Percentiles rank a stretch among this genome's conserved stretches.
Conservation (phyloP, 257 asterid genomes). For the Penstemon newberryi region DNA sequence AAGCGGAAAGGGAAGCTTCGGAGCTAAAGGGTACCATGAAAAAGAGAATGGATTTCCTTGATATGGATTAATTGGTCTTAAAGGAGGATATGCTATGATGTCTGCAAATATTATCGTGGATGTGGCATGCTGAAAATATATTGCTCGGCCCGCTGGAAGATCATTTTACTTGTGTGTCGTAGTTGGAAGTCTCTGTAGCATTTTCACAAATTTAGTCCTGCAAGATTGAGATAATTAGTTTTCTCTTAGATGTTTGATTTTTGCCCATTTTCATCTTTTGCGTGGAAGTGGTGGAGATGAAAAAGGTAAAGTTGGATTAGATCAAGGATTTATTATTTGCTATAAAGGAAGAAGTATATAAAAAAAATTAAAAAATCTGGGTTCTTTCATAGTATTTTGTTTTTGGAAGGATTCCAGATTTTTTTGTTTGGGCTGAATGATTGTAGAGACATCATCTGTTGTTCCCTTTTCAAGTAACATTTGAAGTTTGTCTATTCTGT, state of each 20-base stretch:
- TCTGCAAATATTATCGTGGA: constrained; percentile 40
- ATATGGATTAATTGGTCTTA: constrained; percentile 59
- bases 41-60: constrained; percentile 95
- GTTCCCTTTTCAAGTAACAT: neutral
- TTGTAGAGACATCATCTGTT: constrained; percentile 18
- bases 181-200: neutral
- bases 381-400: constrained; percentile 36
- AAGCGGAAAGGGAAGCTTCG: constrained; percentile 81
- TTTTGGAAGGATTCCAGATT: constrained; percentile 27
- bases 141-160: constrained; percentile 6
- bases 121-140: constrained; percentile 23
- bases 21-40: constrained; percentile 91
- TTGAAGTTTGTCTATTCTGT: neutral
- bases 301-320: constrained; percentile 3
- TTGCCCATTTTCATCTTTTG: neutral
- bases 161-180: constrained; percentile 15
- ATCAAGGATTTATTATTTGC: neutral
- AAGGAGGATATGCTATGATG: constrained; percentile 1
- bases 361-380: neutral
- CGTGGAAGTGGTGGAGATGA: neutral
- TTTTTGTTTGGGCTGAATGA: constrained; percentile 8
- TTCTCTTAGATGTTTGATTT: constrained; percentile 14
- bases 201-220: neutral
- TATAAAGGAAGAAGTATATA: neutral
- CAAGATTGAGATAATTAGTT: neutral